Base-by-base conservation (phyloP, 306 rosid species). In the Elaeagnus macrophylla region DNA sequence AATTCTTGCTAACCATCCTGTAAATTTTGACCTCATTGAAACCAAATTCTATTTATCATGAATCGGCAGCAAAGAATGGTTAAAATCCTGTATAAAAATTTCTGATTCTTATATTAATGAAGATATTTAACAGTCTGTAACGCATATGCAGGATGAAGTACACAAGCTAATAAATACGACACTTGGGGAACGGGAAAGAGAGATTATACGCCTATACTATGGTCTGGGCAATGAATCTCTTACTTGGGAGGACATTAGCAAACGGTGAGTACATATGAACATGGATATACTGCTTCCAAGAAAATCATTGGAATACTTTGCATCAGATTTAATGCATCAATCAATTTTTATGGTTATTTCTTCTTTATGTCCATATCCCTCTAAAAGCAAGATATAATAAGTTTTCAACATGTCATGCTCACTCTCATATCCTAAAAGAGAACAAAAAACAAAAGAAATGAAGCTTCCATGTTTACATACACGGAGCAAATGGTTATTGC, bases 181-280 rank as follows among this genome's bases (percentile, higher is more conserved):
- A 39, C 96, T 91, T 9, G 87, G 78, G 37, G 84, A 87, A 56
- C 79, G 99, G 70, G 99, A 91, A 72, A 77, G 67, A 63, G 95
- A 91, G 68, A 91, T 91, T 36, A 67, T 91, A 42, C 85, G 96
- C 17, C 94, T 87, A 48, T 91, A 87, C 67, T 81, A 84, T 51
- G 99, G 99, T 63, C 68, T 91, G 68, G 96, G 76, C 64, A 73
- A 68, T 63, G 96, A 87, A 67, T 76, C 87, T 56, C 96, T 87
- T 59, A 87, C 99, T 6, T 91, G 99, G 99, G 96, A 91, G 77
- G 95, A 91, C 61, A 91, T 91, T 48, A 82, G 95, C 75, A 91
- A 91, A 75, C 81, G 99, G 99, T 91, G 60, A 80, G 91, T 72
- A 16, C 61, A 59, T 36, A 37, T 61, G 39, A 62, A 37, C 32